Conservation (phyloP, 2,329 filamentous ascomycete species). For the Emergomyces pasteurianus region DNA sequence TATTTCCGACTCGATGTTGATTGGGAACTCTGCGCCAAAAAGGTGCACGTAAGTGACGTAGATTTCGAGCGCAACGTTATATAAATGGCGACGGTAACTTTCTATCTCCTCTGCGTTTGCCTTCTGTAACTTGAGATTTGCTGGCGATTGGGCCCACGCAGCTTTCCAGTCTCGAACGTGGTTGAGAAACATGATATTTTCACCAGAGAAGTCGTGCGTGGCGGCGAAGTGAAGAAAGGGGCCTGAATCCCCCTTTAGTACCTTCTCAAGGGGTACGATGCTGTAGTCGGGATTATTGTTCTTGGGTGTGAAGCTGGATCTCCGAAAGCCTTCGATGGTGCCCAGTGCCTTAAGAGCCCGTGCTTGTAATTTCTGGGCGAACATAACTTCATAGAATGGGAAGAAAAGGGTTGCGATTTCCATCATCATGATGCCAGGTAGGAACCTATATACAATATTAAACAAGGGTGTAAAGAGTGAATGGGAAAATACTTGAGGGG, state of each 20-base stretch:
- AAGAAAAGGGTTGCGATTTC: constrained; percentile 49
- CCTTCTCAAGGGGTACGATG: constrained; percentile 47
- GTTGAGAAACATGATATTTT: constrained; percentile 54
- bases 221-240: constrained; percentile 51
- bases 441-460: constrained; percentile 22
- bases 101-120: constrained; percentile 9
- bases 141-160: constrained; percentile 14
- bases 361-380: not conserved
- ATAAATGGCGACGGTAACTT: constrained; percentile 36
- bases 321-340: not conserved
- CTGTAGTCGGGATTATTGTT: constrained; percentile 33
- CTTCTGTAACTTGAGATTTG: constrained; percentile 6
- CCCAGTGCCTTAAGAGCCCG: not conserved
- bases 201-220: constrained; percentile 51
- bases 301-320: constrained; percentile 7
- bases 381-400: constrained; percentile 33
- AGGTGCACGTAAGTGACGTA: constrained; percentile 47
- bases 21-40: constrained; percentile 47
- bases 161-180: constrained; percentile 44
- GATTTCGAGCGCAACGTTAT: constrained; percentile 44
- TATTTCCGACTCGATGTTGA: constrained; percentile 50
- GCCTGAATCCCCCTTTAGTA: constrained; percentile 43
- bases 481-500: not conserved
- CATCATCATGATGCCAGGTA: constrained; percentile 46
- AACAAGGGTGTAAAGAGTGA: not conserved